Conservation (phyloP, 1,284 basidiomycete genomes). For the Heliocybe sulcata region DNA sequence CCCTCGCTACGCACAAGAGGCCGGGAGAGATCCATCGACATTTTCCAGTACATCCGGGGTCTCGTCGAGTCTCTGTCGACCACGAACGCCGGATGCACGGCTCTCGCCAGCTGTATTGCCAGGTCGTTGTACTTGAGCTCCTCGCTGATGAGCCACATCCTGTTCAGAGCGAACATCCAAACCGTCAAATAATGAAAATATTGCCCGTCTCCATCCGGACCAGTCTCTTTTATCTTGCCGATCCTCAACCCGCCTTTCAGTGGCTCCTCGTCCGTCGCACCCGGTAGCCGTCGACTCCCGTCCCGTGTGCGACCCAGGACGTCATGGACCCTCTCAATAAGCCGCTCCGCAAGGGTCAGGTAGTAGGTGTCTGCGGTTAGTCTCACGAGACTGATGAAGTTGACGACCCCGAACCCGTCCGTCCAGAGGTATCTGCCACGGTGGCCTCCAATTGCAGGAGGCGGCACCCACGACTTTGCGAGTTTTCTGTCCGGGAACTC, state of each 20-base stretch:
- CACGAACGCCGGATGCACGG: slow-evolving; percentile 19
- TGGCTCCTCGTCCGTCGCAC: slow-evolving; percentile 17
- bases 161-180: slow-evolving; percentile 25
- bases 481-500: slow-evolving; percentile 8
- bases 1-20: slow-evolving; percentile 18
- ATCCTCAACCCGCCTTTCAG: slow-evolving; percentile 20
- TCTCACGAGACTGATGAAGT: slow-evolving; percentile 14
- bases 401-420: slow-evolving; percentile 22
- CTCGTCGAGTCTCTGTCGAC: slow-evolving; percentile 11
- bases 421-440: slow-evolving; percentile 21
- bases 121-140: slow-evolving; percentile 18
- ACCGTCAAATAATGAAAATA: slow-evolving; percentile 22
- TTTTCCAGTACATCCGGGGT: slow-evolving; percentile 19
- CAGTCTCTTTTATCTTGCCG: slow-evolving; percentile 17
- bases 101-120: slow-evolving; percentile 18
- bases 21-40: slow-evolving; percentile 15
- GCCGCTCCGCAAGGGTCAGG: slow-evolving; percentile 13
- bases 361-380: slow-evolving; percentile 11
- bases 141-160: slow-evolving; percentile 14
- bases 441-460: slow-evolving; percentile 14
- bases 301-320: slow-evolving; percentile 16
- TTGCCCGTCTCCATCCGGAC: slow-evolving; percentile 18
- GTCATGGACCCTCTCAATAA: slow-evolving; percentile 13
- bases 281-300: slow-evolving; percentile 12
- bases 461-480: slow-evolving; percentile 13